These are phyloP conservation scores for Cystofilobasidium capitatum DNA, from an alignment of 768 basidiomycete species.

Conservation along the genomic window DNA sequence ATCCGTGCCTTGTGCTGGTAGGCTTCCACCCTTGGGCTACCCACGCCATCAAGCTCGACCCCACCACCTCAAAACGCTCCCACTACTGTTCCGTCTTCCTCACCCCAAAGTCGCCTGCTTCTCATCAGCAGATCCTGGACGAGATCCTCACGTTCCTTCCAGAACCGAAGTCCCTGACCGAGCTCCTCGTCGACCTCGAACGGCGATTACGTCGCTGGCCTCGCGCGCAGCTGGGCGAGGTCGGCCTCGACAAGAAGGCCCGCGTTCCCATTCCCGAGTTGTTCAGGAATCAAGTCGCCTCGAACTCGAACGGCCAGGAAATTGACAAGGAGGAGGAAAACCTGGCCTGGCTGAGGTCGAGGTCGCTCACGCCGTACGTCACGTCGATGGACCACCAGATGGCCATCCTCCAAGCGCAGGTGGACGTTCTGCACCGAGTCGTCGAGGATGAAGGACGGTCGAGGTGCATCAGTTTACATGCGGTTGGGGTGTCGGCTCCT, in stretches of 20 bases:
- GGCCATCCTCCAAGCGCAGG: slow-evolving; percentile 66
- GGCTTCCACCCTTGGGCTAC: slow-evolving; percentile 94
- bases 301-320: background rate
- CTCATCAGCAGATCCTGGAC: slow-evolving; percentile 45
- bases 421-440: slow-evolving; percentile 47
- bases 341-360: background rate
- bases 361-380: slow-evolving; percentile 58
- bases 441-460: slow-evolving; percentile 57
- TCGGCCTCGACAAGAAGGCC: slow-evolving; percentile 59
- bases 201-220: slow-evolving; percentile 54
- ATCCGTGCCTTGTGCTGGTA: slow-evolving; percentile 34
- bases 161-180: slow-evolving; percentile 54
- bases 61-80: slow-evolving; percentile 47
- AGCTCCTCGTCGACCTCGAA: slow-evolving; percentile 55
- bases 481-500: slow-evolving; percentile 52
- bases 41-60: slow-evolving; percentile 55
- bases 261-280: slow-evolving; percentile 10
- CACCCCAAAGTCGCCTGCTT: slow-evolving; percentile 33
- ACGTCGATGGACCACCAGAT: slow-evolving; percentile 74
- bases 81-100: slow-evolving; percentile 72
- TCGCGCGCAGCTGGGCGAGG: slow-evolving; percentile 78
- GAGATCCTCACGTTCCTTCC: slow-evolving; percentile 59
- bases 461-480: slow-evolving; percentile 75
- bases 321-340: background rate
- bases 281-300: background rate